Base-by-base conservation (phyloP, 1,284 basidiomycete genomes). In the Ceratobasidium sp. region DNA sequence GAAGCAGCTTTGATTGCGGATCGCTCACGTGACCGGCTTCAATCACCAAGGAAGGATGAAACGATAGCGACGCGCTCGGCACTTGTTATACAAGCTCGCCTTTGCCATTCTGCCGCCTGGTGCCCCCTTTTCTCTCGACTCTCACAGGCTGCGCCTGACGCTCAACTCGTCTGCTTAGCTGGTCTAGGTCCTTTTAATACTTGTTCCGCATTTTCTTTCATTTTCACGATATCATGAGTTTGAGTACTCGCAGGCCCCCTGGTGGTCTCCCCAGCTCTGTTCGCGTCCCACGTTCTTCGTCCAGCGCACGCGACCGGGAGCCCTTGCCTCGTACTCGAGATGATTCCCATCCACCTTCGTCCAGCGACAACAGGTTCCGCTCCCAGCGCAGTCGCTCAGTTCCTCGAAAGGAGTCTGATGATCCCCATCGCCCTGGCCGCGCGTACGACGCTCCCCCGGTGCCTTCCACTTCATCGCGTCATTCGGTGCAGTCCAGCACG, bases 251-350 rank as follows among this genome's bases (percentile, higher is more conserved):
- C 30, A 54, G 64, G 51, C 64, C 64, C 18, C 30, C 53, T 54
- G 28, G 53, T 67, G 64, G 64, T 56, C 51, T 67, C 12, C 64
- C 64, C 46, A 67, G 64, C 28, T 67, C 64, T 56, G 64, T 67
- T 38, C 64, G 64, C 18, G 33, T 23, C 30, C 64, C 53, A 2
- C 64, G 64, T 18, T 67, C 64, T 3, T 30, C 49, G 12, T 67
- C 51, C 3, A 30, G 33, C 7, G 51, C 33, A 9, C 64, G 51
- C 21, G 25, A 51, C n/a, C 51, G 25, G n/a, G 48, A 53, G 23
- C 33, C 48, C 21, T 11, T n/a, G 18, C 25, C 38, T 2, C 51
- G 36, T 12, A 21, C 51, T 36, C 64, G 25, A 28, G 53, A 67
- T 23, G 38, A 38, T 33, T 67, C 49, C 8, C n/a, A 30, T 23